Conservation (phyloP, 2,329 filamentous ascomycete genomes). For the Alternaria panax region DNA sequence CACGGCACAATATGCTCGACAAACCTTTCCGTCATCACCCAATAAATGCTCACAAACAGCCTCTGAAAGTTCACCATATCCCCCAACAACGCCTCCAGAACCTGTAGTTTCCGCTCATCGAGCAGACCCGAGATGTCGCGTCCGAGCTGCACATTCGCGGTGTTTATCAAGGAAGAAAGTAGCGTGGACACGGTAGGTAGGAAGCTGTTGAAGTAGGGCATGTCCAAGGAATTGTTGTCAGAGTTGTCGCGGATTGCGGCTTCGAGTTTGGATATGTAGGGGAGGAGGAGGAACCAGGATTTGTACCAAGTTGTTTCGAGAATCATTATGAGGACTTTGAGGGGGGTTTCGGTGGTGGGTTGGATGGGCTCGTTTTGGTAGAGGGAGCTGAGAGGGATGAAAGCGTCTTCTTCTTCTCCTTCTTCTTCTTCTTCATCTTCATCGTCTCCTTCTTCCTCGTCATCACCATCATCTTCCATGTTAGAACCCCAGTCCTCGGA, state of each 20-base stretch:
- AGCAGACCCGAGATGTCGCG: neutral
- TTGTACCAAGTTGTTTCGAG: neutral
- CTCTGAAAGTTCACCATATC: neutral
- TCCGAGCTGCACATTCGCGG: neutral
- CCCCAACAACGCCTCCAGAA: neutral
- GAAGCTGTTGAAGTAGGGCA: too few species aligned
- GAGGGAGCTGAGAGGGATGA: neutral
- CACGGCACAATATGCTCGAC: neutral
- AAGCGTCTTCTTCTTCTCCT: neutral
- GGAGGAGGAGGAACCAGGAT: neutral
- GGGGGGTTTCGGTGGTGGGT: neutral
- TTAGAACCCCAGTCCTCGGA: neutral
- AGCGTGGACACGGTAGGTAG: neutral
- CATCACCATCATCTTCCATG: neutral
- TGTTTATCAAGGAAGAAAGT: neutral
- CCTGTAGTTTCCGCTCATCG: neutral
- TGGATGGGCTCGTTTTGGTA: too few species aligned
- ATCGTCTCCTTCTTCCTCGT: neutral
- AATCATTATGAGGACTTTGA: neutral
- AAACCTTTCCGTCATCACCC: neutral
- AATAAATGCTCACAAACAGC: neutral
- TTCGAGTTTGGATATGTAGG: neutral
- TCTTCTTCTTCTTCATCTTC: neutral
- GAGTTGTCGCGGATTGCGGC: too few species aligned
- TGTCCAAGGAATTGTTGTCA: too few species aligned